phyloP scores from a whole-genome alignment of 495 filamentous ascomycete genomes.

The Lasiosphaeria hispida region DNA sequence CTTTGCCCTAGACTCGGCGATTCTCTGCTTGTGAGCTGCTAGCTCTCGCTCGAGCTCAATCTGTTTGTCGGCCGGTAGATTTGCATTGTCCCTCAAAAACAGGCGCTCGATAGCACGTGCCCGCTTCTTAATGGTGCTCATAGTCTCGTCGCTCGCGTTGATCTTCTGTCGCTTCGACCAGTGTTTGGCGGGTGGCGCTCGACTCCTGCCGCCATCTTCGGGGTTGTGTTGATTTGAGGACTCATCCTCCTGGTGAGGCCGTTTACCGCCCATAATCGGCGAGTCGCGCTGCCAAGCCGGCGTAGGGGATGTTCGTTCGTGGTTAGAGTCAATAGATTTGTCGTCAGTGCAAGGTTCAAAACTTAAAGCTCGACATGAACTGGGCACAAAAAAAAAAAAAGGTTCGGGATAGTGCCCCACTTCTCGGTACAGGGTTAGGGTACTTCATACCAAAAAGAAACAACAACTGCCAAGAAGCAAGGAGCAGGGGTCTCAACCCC shows the following conservation, averaged over 20 bases:
- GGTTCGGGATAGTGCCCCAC: too few species aligned
- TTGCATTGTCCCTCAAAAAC: constrained; percentile 54
- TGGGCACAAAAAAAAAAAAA: too few species aligned
- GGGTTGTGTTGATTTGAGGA: constrained; percentile 8
- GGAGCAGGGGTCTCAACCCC: too few species aligned
- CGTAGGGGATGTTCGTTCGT: too few species aligned
- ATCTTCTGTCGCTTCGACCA: constrained; percentile 32
- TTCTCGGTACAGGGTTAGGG: too few species aligned
- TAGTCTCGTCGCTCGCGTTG: constrained; percentile 34
- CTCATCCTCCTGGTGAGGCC: constrained; percentile 25
- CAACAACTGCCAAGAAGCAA: too few species aligned
- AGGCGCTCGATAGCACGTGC: constrained; percentile 61
- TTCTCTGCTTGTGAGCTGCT: constrained; percentile 67
- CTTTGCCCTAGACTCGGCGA: constrained; percentile 55
- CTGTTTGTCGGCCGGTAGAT: constrained; percentile 70
- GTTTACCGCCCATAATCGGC: constrained; percentile 20
- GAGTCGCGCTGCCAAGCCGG: too few species aligned
- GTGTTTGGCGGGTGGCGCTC: constrained; percentile 24
- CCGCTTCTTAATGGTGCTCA: constrained; percentile 54
- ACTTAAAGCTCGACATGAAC: too few species aligned
- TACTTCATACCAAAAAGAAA: too few species aligned
- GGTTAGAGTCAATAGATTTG: too few species aligned
- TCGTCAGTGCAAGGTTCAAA: too few species aligned
- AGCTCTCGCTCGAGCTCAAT: constrained; percentile 80
- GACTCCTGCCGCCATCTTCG: constrained; percentile 14